Conservation (phyloP, 2,329 filamentous ascomycete genomes). For the Dothistroma septosporum region DNA sequence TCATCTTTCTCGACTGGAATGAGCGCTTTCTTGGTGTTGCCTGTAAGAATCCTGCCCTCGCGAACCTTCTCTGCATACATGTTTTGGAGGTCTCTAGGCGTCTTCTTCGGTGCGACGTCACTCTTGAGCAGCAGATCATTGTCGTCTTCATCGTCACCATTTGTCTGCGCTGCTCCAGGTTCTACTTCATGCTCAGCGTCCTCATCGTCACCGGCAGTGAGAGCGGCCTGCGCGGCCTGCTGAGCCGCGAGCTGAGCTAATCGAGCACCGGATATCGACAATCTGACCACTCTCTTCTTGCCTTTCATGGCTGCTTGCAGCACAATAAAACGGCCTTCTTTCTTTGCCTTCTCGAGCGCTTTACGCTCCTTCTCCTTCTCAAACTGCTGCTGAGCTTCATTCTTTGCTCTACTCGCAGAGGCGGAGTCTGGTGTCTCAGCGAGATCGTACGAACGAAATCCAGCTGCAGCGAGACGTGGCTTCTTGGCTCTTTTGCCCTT, state of each 20-base stretch:
- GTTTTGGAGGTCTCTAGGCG: slow-evolving; percentile 33
- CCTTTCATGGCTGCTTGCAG: slow-evolving; percentile 45
- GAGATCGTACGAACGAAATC: slow-evolving; percentile 31
- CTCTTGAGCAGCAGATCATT: slow-evolving; percentile 30
- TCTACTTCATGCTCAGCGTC: slow-evolving; percentile 31
- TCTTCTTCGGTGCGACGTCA: slow-evolving; percentile 32
- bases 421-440: slow-evolving; percentile 26
- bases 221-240: slow-evolving; percentile 29
- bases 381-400: slow-evolving; percentile 45
- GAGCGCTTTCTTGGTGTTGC: slow-evolving; percentile 32
- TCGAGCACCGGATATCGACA: slow-evolving; percentile 36
- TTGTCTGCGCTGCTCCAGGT: slow-evolving; percentile 17
- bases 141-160: slow-evolving; percentile 23
- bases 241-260: slow-evolving; percentile 37
- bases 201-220: slow-evolving; percentile 23
- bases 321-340: slow-evolving; percentile 44
- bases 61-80: slow-evolving; percentile 39
- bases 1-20: slow-evolving; percentile 34
- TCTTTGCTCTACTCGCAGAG: slow-evolving; percentile 35
- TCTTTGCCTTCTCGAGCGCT: slow-evolving; percentile 38
- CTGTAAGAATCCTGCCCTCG: slow-evolving; percentile 27
- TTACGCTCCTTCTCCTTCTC: slow-evolving; percentile 45
- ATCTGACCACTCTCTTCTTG: slow-evolving; percentile 43
- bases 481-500: slow-evolving; percentile 34
- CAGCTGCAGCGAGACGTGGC: slow-evolving; percentile 32